Base-by-base conservation (phyloP, 1,284 basidiomycete species). In the Leccinum pachyderme region DNA sequence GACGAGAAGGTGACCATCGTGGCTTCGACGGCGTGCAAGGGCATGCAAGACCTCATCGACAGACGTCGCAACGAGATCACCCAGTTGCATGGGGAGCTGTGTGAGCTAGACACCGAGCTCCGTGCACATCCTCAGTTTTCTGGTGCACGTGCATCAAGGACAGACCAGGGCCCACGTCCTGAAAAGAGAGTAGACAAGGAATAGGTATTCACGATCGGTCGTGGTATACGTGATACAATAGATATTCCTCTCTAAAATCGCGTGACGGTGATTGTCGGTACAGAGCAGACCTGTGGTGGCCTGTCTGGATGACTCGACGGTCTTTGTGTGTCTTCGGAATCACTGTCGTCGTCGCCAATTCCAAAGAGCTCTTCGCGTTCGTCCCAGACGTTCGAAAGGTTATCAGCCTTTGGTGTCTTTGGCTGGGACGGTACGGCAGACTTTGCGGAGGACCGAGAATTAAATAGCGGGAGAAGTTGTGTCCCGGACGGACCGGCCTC, bases 301-400 rank as follows among this genome's bases (percentile, higher is more conserved):
- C 48, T 12, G 11, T 51, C 47, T 33, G 53, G 3, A 22, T 22
- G 59, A 39, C 15, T 54, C 13, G 53, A 54, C 39, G 57, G 54
- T 52, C 48, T 50, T 7, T 57, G 41, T 8, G 45, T 31, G 35
- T 60, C 61, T 47, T 63, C 56, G 29, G 57, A 32, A 47, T 64
- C 63, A 41, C 59, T 59, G 49, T 74, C 72, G 22, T 74, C 72
- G 22, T 86, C 84, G 6, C 87, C 89, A 55, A 90, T 77, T 33
- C 77, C 84, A 65, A 92, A 92, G 37, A 89, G 59, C 54, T 90
- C 89, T 68, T 91, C 88, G 18, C 82, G 77, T 63, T 89, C 86
- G 60, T 91, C 86, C 87, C 88, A 90, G 27, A 89, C 82, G 64
- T 91, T 78, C 11, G 77, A 76, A 35, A 89, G 72, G 24, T 77